Base-by-base conservation (phyloP, 2,329 filamentous ascomycete species). In the Microcyclosporella mali region DNA sequence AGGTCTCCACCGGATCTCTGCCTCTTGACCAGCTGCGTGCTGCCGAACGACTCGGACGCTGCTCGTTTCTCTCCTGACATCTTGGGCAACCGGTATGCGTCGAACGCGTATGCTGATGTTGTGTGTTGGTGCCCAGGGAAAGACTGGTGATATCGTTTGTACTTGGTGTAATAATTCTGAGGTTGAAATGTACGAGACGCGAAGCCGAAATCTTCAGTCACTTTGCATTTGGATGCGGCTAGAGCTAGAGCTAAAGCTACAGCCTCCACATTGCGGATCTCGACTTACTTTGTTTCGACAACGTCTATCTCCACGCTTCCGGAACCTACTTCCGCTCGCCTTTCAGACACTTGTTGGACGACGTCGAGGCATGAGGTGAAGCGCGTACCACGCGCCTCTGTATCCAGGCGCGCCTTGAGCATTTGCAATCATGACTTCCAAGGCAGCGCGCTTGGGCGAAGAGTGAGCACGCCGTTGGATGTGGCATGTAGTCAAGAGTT, bases 21-120 rank as follows among this genome's bases (percentile, higher is more conserved):
- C 63, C 90, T 78, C 73, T 97, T 98, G 49, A 97, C 79, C 56
- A 90, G 76, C 66, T 94, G 86, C 37, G 82, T 81, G 17, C 81
- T 80, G 57, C 82, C 79, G 55, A 90, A 90, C 47, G 86, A 84
- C 56, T 85, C 84, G 49, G 85, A 82, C n/a, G 89, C 88, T 46
- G 88, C 85, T 62, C 92, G 81, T 71, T 98, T 97, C 68, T 94
- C 89, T 50, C 85, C 78, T 27, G 88, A 88, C 89, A 95, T 95
- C 46, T 51, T 68, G 40, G 35, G 35, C 33, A 12, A 12, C 14
- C 10, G 9, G 25, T 9, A 15, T 7, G 33, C 33, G 15, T 4
- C 6, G 4, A 25, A 6, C 21, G 21, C 21, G 21, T 4, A 25
- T 9, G 4, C 6, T 25, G 6, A 9, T 9, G 6, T 25, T 25